phyloP scores from a whole-genome alignment of 805 yeast species.

The Barnettozyma sucrosica region DNA sequence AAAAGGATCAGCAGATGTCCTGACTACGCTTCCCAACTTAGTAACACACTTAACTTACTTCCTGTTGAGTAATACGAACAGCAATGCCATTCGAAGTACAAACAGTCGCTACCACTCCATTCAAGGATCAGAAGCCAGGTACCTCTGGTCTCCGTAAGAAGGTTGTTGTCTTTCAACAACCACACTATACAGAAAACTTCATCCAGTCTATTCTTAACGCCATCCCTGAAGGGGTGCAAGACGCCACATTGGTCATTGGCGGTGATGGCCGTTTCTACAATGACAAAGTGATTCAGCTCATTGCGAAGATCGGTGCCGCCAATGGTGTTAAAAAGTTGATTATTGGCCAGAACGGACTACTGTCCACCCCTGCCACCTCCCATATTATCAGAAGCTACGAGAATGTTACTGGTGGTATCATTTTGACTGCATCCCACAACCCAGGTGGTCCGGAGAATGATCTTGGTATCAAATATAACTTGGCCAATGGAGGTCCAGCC shows the following conservation, averaged over 20 bases:
- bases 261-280: constrained; percentile 97
- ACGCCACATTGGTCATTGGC: constrained; percentile 80
- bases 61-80: neutral
- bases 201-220: constrained; percentile 80
- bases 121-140: constrained; percentile 92
- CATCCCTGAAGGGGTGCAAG: constrained; percentile 82
- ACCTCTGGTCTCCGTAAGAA: constrained; percentile 95
- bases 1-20: neutral
- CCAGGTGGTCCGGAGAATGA: constrained; percentile 96
- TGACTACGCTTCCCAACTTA: no score
- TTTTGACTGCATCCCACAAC: constrained; percentile 93
- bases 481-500: constrained; percentile 96
- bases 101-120: constrained; percentile 62
- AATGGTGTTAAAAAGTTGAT: constrained; percentile 84
- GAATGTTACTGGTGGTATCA: constrained; percentile 84
- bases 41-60: no score
- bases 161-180: constrained; percentile 72
- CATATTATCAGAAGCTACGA: constrained; percentile 72
- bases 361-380: constrained; percentile 97
- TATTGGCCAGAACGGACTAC: constrained; percentile 80
- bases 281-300: constrained; percentile 70
- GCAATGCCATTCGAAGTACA: constrained; percentile 12
- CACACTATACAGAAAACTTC: constrained; percentile 88
- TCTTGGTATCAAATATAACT: constrained; percentile 91
- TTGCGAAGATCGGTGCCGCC: constrained; percentile 81